Evolutionary conservation across 768 basidiomycete species (phyloP).

Genomic region (Leccinum pellstonianum): DNA sequence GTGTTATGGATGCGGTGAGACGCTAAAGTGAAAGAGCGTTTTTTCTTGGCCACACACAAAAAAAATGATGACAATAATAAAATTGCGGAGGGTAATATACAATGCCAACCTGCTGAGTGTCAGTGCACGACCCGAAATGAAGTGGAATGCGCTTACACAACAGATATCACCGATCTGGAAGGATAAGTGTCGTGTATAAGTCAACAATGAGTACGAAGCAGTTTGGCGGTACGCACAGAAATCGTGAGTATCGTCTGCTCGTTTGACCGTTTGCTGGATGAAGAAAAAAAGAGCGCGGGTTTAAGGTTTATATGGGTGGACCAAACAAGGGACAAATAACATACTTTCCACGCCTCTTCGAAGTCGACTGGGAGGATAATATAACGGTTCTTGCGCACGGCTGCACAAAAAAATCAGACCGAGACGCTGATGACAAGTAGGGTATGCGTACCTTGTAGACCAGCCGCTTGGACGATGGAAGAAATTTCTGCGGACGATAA

Average conservation of each 20-base stretch:
- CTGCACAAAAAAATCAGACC: conserved; percentile 31
- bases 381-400: conserved; percentile 97
- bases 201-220: background rate
- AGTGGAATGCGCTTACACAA: conserved; percentile 38
- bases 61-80: conserved; percentile 16
- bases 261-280: conserved; percentile 91
- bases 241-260: conserved; percentile 92
- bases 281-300: conserved; percentile 33
- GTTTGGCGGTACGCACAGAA: conserved; percentile 68
- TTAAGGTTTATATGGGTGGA: conserved; percentile 30
- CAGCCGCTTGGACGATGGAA: conserved; percentile 94
- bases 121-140: conserved; percentile 18
- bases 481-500: conserved; percentile 95
- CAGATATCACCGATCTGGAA: conserved; percentile 40
- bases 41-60: conserved; percentile 11
- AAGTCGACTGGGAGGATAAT: conserved; percentile 96
- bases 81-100: conserved; percentile 38
- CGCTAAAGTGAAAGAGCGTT: conserved; percentile 85
- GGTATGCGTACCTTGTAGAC: conserved; percentile 73
- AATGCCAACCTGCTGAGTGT: conserved; percentile 28
- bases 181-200: conserved; percentile 2
- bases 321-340: conserved; percentile 59
- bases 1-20: conserved; percentile 55
- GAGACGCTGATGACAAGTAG: background rate
- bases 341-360: conserved; percentile 98